Percentiles rank a stretch among this genome's conserved stretches.
Evolutionary conservation across 2,329 filamentous ascomycete genomes (phyloP).

Genomic region (Cryoendolithus antarcticus): DNA sequence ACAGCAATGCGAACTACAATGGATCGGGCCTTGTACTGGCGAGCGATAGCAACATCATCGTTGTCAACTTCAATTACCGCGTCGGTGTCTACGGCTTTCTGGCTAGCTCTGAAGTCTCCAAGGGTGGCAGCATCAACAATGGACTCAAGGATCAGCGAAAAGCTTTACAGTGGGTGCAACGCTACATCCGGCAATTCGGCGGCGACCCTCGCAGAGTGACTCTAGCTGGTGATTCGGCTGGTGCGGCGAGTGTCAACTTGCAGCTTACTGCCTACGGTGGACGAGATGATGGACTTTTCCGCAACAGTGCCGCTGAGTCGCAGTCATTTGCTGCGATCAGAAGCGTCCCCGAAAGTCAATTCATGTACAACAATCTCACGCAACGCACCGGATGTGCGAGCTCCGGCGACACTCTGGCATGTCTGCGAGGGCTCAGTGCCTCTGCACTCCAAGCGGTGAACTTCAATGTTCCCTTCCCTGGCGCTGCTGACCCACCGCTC

Average conservation of each 20-base stretch:
- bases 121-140: conserved; percentile 47
- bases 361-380: conserved; percentile 39
- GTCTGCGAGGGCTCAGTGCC: conserved; percentile 35
- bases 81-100: conserved; percentile 65
- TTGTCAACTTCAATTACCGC: conserved; percentile 65
- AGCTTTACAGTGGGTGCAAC: conserved; percentile 56
- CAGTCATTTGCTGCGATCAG: conserved; percentile 39
- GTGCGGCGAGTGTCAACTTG: conserved; percentile 50
- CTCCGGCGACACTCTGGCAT: conserved; percentile 31
- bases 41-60: conserved; percentile 47
- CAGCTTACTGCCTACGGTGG: conserved; percentile 43
- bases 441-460: conserved; percentile 35
- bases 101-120: conserved; percentile 40
- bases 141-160: conserved; percentile 60
- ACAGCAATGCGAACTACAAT: conserved; percentile 40
- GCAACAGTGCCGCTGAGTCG: conserved; percentile 40
- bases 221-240: conserved; percentile 57
- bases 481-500: conserved; percentile 29
- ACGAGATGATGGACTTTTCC: conserved; percentile 35
- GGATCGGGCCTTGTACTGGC: conserved; percentile 48
- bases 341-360: conserved; percentile 36
- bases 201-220: conserved; percentile 56
- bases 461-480: conserved; percentile 33
- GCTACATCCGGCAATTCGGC: conserved; percentile 54
- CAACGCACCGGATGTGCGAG: conserved; percentile 34